Conservation (phyloP, 2,329 filamentous ascomycete genomes). For the Madurella mycetomatis region DNA sequence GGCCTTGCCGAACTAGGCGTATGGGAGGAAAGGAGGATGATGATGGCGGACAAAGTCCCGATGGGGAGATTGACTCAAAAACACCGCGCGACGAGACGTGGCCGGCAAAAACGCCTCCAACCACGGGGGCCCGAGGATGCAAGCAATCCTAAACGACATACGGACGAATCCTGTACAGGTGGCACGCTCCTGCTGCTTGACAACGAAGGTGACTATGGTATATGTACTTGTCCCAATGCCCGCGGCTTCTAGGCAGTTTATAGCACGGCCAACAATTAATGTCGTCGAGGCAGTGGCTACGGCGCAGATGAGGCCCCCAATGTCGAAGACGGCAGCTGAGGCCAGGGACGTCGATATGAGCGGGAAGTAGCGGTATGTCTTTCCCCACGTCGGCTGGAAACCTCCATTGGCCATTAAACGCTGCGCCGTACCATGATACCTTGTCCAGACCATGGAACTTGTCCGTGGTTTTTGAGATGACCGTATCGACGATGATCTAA, state of each 20-base stretch:
- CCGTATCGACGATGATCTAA: slow-evolving; percentile 39
- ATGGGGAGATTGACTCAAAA: slow-evolving; percentile 26
- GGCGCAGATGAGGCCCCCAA: slow-evolving; percentile 42
- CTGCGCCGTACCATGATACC: slow-evolving; percentile 45
- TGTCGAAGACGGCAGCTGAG: slow-evolving; percentile 39
- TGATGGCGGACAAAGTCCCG: slow-evolving; percentile 25
- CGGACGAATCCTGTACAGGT: slow-evolving; percentile 8
- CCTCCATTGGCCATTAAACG: slow-evolving; percentile 34
- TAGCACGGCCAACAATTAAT: slow-evolving; percentile 21
- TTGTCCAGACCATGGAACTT: slow-evolving; percentile 34
- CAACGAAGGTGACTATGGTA: slow-evolving; percentile 19
- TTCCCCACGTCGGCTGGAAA: slow-evolving; percentile 26
- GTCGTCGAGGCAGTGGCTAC: slow-evolving; percentile 28
- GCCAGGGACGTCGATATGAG: slow-evolving; percentile 37
- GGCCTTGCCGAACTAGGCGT: slow-evolving; percentile 13
- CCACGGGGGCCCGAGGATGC: slow-evolving; percentile 7
- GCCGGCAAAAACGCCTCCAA: slow-evolving; percentile 13
- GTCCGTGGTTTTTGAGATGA: slow-evolving; percentile 34
- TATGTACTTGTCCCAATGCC: slow-evolving; percentile 17
- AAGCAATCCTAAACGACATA: slow-evolving; percentile 5
- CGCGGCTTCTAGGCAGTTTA: slow-evolving; percentile 16
- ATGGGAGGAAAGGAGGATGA: slow-evolving; percentile 33
- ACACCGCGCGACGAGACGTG: slow-evolving; percentile 13
- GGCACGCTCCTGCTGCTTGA: slow-evolving; percentile 2
- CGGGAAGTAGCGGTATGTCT: slow-evolving; percentile 37